These are phyloP conservation scores for Cardiospermum halicacabum DNA, from an alignment of 345 rosid species.

Conservation along the genomic window DNA sequence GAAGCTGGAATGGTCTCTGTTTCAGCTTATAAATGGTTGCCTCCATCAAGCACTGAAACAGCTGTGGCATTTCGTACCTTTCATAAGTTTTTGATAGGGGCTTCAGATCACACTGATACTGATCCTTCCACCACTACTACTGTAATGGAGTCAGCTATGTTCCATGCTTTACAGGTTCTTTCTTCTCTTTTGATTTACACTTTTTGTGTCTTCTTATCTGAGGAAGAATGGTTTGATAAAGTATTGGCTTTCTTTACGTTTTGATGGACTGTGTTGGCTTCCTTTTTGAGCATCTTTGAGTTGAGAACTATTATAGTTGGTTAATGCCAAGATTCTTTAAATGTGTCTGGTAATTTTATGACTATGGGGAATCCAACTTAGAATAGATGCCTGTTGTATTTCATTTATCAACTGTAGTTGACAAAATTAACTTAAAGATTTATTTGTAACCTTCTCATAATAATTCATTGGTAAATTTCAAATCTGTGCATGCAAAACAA, in stretches of 20 bases:
- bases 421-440: neutral
- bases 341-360: neutral
- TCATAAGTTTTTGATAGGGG: conserved; percentile 78
- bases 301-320: neutral
- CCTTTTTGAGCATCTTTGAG: neutral
- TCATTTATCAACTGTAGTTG: neutral
- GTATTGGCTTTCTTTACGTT: neutral
- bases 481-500: neutral
- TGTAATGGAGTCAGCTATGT: conserved; percentile 55
- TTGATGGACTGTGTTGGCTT: neutral
- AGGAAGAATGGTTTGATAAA: neutral
- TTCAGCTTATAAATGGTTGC: conserved; percentile 88
- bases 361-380: neutral
- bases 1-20: conserved; percentile 69
- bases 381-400: conserved; percentile 4
- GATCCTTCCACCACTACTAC: conserved; percentile 51
- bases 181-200: neutral
- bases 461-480: neutral
- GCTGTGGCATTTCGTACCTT: conserved; percentile 77
- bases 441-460: neutral
- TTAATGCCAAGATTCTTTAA: neutral
- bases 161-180: conserved; percentile 65
- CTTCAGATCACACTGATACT: conserved; percentile 58
- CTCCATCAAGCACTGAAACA: conserved; percentile 94
- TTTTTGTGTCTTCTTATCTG: neutral